A percentile compares a stretch with the other conserved stretches of the same genome.
Conservation (phyloP, 305 asterid genomes). For the Fraxinus nigra region DNA sequence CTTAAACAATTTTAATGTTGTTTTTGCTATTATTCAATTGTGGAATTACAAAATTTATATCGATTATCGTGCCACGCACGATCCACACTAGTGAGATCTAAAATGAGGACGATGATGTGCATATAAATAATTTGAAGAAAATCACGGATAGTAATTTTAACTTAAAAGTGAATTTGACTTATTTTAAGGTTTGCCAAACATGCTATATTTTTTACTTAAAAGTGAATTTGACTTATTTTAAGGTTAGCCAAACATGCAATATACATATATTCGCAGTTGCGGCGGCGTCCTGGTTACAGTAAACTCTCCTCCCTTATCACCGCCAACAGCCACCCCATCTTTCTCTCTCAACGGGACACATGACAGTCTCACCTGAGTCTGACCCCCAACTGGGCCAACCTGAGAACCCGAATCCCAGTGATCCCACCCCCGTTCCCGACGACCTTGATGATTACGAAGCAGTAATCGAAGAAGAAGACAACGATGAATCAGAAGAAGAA, state of each 20-base stretch:
- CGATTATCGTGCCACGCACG: too few species aligned
- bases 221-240: background rate
- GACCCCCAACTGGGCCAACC: conserved; percentile 19
- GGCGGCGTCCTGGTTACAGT: background rate
- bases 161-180: too few species aligned
- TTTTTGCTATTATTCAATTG: too few species aligned
- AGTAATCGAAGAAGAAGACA: conserved; percentile 39
- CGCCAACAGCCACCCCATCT: conserved; percentile 15
- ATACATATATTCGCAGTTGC: background rate
- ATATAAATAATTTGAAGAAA: too few species aligned
- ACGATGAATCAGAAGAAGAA: conserved; percentile 30
- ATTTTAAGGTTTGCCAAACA: too few species aligned
- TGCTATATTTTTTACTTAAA: too few species aligned
- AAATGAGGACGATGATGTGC: too few species aligned
- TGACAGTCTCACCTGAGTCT: conserved; percentile 31
- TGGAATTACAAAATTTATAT: too few species aligned
- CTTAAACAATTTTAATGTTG: too few species aligned
- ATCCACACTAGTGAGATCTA: too few species aligned
- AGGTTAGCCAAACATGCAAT: background rate
- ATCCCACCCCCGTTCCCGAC: background rate
- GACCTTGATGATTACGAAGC: conserved; percentile 25
- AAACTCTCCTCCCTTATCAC: background rate
- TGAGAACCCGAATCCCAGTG: conserved; percentile 19
- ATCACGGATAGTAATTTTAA: too few species aligned
- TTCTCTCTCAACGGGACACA: background rate